These are phyloP conservation scores for Sorghum bicolor DNA, from an alignment of 176 grass and related monocot species.

Conservation along the genomic window DNA sequence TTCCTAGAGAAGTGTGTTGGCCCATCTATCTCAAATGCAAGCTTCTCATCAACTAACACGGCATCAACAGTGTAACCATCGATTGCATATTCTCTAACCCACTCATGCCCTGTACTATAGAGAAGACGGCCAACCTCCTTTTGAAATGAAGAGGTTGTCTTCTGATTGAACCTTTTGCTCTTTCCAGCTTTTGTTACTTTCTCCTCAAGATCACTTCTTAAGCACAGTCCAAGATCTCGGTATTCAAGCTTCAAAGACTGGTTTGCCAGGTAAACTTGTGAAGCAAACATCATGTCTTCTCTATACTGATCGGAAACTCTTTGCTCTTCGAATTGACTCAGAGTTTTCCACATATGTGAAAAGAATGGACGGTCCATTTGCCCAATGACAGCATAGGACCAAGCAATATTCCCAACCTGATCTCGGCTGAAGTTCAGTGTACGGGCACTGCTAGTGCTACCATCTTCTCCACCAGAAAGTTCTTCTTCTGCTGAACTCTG, in stretches of 20 bases:
- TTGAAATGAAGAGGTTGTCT: conserved; percentile 81
- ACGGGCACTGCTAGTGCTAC: background rate
- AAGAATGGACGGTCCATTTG: conserved; percentile 75
- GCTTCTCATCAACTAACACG: conserved; percentile 63
- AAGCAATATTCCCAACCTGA: conserved; percentile 85
- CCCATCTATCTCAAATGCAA: conserved; percentile 96
- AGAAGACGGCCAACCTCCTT: conserved; percentile 85
- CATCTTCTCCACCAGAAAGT: conserved; percentile 11
- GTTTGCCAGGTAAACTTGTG: conserved; percentile 88
- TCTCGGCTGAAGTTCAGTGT: conserved; percentile 66
- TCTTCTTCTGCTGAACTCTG: conserved; percentile 25
- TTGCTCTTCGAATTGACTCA: conserved; percentile 64
- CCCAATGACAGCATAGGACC: conserved; percentile 89
- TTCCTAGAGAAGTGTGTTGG: conserved; percentile 91
- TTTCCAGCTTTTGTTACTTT: conserved; percentile 68
- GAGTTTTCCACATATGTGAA: conserved; percentile 54
- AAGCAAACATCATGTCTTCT: conserved; percentile 92
- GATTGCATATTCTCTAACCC: conserved; percentile 71
- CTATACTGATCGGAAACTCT: conserved; percentile 72
- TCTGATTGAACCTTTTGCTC: conserved; percentile 87
- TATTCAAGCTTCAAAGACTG: conserved; percentile 84
- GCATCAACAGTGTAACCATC: conserved; percentile 92
- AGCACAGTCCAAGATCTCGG: conserved; percentile 53
- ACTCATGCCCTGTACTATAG: conserved; percentile 69
- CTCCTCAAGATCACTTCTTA: conserved; percentile 68